Base-by-base conservation (phyloP, 257 asterid genomes). In the Nicotiana tomentosiformis region DNA sequence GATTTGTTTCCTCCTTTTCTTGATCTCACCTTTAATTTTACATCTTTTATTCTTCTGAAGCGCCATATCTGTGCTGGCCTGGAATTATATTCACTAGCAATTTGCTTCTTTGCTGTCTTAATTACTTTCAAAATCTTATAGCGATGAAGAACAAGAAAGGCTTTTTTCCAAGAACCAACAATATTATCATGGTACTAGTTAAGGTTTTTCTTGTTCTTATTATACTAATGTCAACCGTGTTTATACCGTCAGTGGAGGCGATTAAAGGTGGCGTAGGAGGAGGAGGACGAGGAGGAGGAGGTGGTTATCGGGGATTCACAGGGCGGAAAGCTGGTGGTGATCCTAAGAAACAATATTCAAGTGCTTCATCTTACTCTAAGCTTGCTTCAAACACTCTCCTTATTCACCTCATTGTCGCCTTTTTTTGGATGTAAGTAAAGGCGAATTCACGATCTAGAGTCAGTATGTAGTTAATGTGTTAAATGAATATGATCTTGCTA, bases 351-450 rank as follows among this genome's bases (percentile, higher is more conserved):
- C 79, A 49, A 7, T 2, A 70, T 39, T 49, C 79, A 74, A 74
- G 62, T 23, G 61, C 79, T 74, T 74, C 43, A 23, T 49, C 79
- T 74, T 74, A 74, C 62, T 74, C 43, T 74, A 74, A 49, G n/a
- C 15, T 74, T 49, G 8, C 18, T 72, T 72, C 62, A 46, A 74
- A 14, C 8, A 49, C 14, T 14, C 16, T 49, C 5, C 49, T 49
- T 49, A 23, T 74, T 23, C 79, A 74, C 8, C 6, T 74, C 16
- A 23, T 74, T 74, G 39, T 74, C 26, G 79, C 61, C 35, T 4
- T 74, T 7, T 3, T 6, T 72, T 72, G 14, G 20, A 46, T 72
- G 79, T 14, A 72, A 72, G 61, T 46, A 53, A 35, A 7, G 78
- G 20, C 1, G 7, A 12, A 14, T 72, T 23, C 4, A 74, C 14